These are phyloP conservation scores for Jaapia argillacea DNA, from an alignment of 768 basidiomycete species.

Conservation along the genomic window DNA sequence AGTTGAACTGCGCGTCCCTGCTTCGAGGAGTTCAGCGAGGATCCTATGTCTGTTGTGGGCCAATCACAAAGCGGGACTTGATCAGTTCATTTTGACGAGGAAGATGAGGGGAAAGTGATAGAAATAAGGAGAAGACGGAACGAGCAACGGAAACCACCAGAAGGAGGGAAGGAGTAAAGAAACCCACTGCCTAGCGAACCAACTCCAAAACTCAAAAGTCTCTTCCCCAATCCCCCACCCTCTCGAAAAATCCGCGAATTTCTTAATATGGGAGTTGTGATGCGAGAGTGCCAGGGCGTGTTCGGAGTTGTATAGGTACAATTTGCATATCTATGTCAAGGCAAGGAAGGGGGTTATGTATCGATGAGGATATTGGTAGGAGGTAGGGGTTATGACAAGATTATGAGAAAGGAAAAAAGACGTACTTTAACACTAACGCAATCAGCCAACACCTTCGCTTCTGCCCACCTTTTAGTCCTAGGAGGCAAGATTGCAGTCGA, in stretches of 20 bases:
- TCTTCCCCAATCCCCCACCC: slow-evolving; percentile 96
- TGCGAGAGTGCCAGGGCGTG: slow-evolving; percentile 71
- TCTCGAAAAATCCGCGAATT: slow-evolving; percentile 77
- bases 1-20: too few species aligned
- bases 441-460: slow-evolving; percentile 94
- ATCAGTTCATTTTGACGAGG: not conserved
- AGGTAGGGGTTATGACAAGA: too few species aligned
- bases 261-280: slow-evolving; percentile 76
- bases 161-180: not conserved
- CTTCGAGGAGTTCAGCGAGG: slow-evolving; percentile 84
- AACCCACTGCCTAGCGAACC: slow-evolving; percentile 85
- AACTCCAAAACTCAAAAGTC: slow-evolving; percentile 96
- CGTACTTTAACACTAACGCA: slow-evolving; percentile 90
- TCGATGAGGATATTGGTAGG: not conserved
- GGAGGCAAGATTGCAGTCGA: slow-evolving; percentile 81
- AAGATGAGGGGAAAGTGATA: too few species aligned
- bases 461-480: slow-evolving; percentile 95
- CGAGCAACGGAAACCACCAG: not conserved
- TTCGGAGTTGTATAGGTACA: slow-evolving; percentile 89
- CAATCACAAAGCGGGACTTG: slow-evolving; percentile 1
- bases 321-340: slow-evolving; percentile 64
- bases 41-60: slow-evolving; percentile 90
- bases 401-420: too few species aligned
- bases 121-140: not conserved
- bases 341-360: not conserved